Evolutionary conservation across 2,329 filamentous ascomycete species (phyloP).

Genomic region (Botrytis deweyae): DNA sequence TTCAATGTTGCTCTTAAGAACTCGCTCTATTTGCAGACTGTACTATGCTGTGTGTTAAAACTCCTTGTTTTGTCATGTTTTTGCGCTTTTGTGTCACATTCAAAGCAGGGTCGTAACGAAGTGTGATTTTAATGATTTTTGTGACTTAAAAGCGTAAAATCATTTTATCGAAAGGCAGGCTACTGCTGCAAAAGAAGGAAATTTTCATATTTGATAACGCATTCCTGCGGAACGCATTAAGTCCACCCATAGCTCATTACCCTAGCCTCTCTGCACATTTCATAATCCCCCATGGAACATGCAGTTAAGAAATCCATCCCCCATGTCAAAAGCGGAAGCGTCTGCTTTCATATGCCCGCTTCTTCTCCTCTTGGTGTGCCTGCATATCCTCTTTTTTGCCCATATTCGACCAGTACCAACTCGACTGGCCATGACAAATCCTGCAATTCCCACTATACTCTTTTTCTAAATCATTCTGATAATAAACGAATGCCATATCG

Average conservation of each 20-base stretch:
- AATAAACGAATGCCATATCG: conserved; percentile 21
- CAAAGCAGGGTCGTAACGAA: neutral
- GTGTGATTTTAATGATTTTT: neutral
- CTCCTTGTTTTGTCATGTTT: neutral
- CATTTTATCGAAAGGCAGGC: neutral
- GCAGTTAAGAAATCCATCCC: neutral
- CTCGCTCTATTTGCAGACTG: neutral
- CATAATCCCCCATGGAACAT: neutral
- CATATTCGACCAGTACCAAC: conserved; percentile 27
- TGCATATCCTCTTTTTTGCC: conserved; percentile 15
- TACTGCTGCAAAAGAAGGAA: neutral
- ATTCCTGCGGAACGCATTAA: neutral
- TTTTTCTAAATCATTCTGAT: neutral
- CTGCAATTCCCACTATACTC: conserved; percentile 18
- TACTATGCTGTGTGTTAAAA: neutral
- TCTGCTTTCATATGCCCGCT: neutral
- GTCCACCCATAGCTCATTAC: neutral
- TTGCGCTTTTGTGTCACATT: neutral
- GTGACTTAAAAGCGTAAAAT: neutral
- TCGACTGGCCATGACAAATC: conserved; percentile 22
- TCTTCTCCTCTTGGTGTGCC: neutral
- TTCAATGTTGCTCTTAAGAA: neutral
- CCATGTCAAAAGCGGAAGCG: neutral
- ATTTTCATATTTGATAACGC: neutral
- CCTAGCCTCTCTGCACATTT: neutral